A percentile compares a stretch with the other conserved stretches of the same genome.
Evolutionary conservation across 2,329 filamentous ascomycete species (phyloP).

Genomic region (Apiospora malaysiana): DNA sequence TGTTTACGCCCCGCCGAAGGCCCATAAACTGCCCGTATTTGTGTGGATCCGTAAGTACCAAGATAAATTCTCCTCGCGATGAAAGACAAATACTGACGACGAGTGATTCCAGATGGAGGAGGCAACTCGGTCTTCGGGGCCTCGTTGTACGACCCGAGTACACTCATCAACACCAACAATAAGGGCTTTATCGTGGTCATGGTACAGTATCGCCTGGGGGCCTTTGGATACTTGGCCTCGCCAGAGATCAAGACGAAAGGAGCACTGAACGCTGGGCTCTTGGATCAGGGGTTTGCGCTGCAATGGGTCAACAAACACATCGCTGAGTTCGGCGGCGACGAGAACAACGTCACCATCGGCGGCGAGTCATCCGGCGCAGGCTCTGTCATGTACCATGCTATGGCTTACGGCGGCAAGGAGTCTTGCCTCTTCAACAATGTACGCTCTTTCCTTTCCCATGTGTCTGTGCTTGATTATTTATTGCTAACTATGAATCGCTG

Average conservation of each 20-base stretch:
- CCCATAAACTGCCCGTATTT: slow-evolving; percentile 46
- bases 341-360: slow-evolving; percentile 55
- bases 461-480: background rate
- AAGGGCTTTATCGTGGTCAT: slow-evolving; percentile 47
- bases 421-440: slow-evolving; percentile 51
- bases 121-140: slow-evolving; percentile 44
- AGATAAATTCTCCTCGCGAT: too few species aligned
- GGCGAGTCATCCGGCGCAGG: slow-evolving; percentile 58
- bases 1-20: slow-evolving; percentile 47
- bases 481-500: too few species aligned
- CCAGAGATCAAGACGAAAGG: slow-evolving; percentile 45
- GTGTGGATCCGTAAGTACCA: slow-evolving; percentile 50
- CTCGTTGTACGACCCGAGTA: slow-evolving; percentile 28
- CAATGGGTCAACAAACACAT: slow-evolving; percentile 61
- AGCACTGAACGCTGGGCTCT: slow-evolving; percentile 51
- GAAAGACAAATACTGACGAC: background rate
- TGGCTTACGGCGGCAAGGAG: slow-evolving; percentile 52
- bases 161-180: slow-evolving; percentile 45
- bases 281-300: slow-evolving; percentile 57
- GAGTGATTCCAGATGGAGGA: slow-evolving; percentile 49
- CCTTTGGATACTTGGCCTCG: slow-evolving; percentile 56
- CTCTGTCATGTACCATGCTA: slow-evolving; percentile 48
- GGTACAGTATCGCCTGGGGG: slow-evolving; percentile 49
- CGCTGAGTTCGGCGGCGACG: slow-evolving; percentile 57
- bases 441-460: background rate